Base-by-base conservation (phyloP, 2,329 filamentous ascomycete species). In the Corynespora cassiicola region DNA sequence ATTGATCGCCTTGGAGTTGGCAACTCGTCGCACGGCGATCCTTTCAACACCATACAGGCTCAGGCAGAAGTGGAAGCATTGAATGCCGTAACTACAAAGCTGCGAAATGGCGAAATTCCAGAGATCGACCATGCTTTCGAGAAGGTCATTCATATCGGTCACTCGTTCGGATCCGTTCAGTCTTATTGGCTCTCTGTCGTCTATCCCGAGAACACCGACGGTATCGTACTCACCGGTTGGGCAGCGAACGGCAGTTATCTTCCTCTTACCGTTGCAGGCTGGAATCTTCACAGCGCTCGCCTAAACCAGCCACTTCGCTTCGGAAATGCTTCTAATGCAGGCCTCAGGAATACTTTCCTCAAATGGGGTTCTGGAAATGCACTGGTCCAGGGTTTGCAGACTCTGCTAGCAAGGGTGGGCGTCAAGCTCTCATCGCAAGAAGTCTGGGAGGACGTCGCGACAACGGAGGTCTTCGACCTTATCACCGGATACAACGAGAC, bases 1-100 rank as follows among this genome's bases (percentile, higher is more conserved):
- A 84, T 77, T 64, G 82, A 87, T 63, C 80, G 83, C 12, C 75
- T 85, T 5, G 84, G 83, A 20, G 74, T 85, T 26, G 82, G 77
- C 25, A 67, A 71, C 40, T 84, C 81, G 1, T 76, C 76, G 4
- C 80, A 78, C 53, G 80, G 78, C 31, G 76, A 85, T 28, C 75
- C 82, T 1, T 56, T 85, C 53, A 75, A 78, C 50, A 77, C 82
- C 58, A 79, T 86, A 37, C 82, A 86, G 57, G 67, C 74, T 12
- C 69, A 63, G 39, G 72, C 81, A 26, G 81, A 86, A 58, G 66
- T 84, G n/a, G 75, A 76, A 17, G 80, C 80, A 7, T 74, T 86
- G 16, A 69, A 71, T 21, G 68, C 71, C 2, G 65, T 87, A 4
- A 85, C 82, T 0, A 58, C 59, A 8, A 64, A 68, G 46, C 68